Percentiles rank a stretch among this genome's conserved stretches.
Evolutionary conservation across 1,139 yeast genomes (phyloP).

Genomic region (Eremothecium gossypii): DNA sequence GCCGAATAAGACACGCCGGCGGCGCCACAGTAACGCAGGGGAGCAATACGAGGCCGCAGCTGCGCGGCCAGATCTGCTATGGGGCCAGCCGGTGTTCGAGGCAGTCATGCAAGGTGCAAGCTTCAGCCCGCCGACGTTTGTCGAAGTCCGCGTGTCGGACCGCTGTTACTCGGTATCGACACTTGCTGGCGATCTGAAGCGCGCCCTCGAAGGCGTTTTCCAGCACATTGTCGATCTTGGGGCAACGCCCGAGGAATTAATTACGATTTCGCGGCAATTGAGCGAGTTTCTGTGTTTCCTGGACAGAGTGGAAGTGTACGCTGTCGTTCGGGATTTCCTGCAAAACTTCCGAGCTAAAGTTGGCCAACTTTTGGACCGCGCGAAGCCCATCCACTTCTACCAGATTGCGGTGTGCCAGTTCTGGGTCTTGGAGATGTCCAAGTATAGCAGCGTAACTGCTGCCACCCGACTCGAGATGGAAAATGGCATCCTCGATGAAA

Average conservation of each 20-base stretch:
- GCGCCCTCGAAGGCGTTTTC: constrained; percentile 13
- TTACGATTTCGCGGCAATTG: constrained; percentile 10
- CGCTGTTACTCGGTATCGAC: constrained; percentile 17
- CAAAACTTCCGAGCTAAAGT: constrained; percentile 22
- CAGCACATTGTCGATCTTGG: constrained; percentile 19
- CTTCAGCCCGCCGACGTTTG: constrained; percentile 13
- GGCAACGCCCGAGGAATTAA: constrained; percentile 20
- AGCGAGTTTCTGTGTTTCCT: constrained; percentile 16
- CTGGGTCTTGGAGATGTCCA: constrained; percentile 20
- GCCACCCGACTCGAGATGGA: constrained; percentile 11
- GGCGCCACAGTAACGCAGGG: too few relatives aligned
- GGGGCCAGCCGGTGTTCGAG: constrained; percentile 7
- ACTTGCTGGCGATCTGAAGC: constrained; percentile 11
- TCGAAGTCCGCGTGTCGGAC: constrained; percentile 12
- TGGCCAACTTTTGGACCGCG: constrained; percentile 13
- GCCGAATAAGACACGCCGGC: constrained; percentile 1
- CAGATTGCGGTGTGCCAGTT: constrained; percentile 25
- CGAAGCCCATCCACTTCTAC: constrained; percentile 28
- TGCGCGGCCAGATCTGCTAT: not conserved
- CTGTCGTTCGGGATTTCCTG: constrained; percentile 20
- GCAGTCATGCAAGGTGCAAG: constrained; percentile 10
- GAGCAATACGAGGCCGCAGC: not conserved
- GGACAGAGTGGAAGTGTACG: constrained; percentile 14
- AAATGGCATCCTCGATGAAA: constrained; percentile 18
- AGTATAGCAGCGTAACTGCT: constrained; percentile 15